These are phyloP conservation scores for Haplographium delicatum DNA, from an alignment of 495 filamentous ascomycete species.

Conservation along the genomic window DNA sequence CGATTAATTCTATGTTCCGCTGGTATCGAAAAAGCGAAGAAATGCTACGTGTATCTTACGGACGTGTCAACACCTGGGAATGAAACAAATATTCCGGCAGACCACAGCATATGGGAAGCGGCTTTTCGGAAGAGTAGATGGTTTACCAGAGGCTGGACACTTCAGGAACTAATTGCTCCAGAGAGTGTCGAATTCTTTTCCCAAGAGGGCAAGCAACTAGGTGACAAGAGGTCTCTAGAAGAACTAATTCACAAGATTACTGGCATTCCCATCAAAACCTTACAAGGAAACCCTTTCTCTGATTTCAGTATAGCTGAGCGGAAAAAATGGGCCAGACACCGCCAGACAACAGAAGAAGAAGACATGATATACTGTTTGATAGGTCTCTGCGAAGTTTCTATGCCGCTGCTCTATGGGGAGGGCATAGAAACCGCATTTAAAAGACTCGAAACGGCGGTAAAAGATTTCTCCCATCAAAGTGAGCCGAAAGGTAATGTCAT, in stretches of 20 bases:
- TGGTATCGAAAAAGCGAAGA: not conserved
- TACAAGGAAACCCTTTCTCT: not conserved
- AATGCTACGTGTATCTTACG: not conserved
- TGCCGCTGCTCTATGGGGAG: not conserved
- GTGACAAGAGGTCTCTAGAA: not conserved
- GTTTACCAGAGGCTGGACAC: not conserved
- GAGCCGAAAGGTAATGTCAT: not conserved
- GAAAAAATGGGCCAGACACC: not conserved
- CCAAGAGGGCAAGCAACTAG: not conserved
- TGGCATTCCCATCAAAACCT: not conserved
- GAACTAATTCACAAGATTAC: not conserved
- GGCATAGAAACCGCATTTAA: not conserved
- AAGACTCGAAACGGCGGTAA: not conserved
- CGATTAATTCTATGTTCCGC: constrained; percentile 2
- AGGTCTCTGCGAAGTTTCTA: not conserved
- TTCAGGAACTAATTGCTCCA: not conserved
- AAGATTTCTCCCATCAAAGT: not conserved
- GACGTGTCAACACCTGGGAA: not conserved
- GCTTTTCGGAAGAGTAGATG: not conserved
- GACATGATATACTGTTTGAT: not conserved
- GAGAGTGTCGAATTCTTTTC: not conserved
- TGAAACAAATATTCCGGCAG: not conserved
- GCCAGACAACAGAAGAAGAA: not conserved
- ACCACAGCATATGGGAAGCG: not conserved
- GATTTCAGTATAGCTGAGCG: not conserved